phyloP scores from a whole-genome alignment of 2,329 filamentous ascomycete species.

The Claviceps maximensis region DNA sequence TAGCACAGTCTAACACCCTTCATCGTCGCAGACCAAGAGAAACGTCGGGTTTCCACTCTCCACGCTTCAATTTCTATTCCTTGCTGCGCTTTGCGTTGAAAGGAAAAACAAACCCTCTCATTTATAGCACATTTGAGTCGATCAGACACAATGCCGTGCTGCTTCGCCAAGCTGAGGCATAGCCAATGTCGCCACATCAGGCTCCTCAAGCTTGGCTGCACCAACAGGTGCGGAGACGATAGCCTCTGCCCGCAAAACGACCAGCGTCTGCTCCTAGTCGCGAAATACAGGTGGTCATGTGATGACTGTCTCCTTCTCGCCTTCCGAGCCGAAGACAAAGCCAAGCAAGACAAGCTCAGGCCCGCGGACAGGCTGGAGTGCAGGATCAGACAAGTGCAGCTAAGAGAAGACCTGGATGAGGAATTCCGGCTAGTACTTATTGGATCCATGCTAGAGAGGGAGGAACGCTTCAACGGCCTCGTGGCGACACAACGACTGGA shows the following conservation, averaged over 20 bases:
- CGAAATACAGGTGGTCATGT: constrained; percentile 16
- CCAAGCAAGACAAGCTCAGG: not conserved
- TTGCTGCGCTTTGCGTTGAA: no score
- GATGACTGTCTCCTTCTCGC: constrained; percentile 13
- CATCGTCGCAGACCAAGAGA: no score
- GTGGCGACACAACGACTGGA: not conserved
- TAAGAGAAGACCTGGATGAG: not conserved
- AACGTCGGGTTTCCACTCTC: no score
- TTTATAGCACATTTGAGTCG: no score
- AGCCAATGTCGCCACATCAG: constrained; percentile 14
- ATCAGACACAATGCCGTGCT: constrained; percentile 16
- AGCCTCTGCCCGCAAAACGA: constrained; percentile 10
- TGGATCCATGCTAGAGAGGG: no score
- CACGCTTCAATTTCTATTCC: not conserved
- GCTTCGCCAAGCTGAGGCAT: constrained; percentile 14
- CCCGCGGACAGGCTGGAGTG: constrained; percentile 4
- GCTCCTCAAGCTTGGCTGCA: constrained; percentile 18
- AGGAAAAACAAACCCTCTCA: no score
- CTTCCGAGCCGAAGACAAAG: constrained; percentile 4
- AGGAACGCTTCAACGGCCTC: no score
- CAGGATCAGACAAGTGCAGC: not conserved
- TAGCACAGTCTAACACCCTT: no score
- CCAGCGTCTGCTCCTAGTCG: constrained; percentile 11
- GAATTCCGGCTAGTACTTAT: no score
- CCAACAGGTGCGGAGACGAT: constrained; percentile 10